Conservation (phyloP, 192 early-diverging fungal genomes). For the Funneliformis geosporum region DNA sequence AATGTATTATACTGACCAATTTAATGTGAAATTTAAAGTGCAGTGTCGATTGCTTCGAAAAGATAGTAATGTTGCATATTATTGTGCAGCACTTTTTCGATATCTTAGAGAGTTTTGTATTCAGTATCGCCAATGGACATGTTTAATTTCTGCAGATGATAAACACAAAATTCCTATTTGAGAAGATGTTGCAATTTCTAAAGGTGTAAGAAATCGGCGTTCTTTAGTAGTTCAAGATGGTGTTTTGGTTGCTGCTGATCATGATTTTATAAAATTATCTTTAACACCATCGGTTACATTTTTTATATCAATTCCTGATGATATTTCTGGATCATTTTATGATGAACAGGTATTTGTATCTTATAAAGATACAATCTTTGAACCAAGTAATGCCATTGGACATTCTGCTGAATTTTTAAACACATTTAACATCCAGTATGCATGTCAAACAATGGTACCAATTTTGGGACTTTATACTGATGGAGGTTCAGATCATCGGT, state of each 20-base stretch:
- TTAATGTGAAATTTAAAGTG: too few species aligned
- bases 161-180: too few species aligned
- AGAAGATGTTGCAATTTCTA: too few species aligned
- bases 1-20: too few species aligned
- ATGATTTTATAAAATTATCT: background rate
- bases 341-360: background rate
- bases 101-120: too few species aligned
- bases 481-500: background rate
- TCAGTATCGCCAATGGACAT: too few species aligned
- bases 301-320: background rate
- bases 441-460: background rate
- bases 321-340: slow-evolving; percentile 3
- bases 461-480: slow-evolving; percentile 1
- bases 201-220: too few species aligned
- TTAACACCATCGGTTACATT: background rate
- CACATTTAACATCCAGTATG: background rate
- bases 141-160: too few species aligned
- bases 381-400: background rate
- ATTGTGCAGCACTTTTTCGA: too few species aligned
- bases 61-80: too few species aligned
- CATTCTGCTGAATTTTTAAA: slow-evolving; percentile 5
- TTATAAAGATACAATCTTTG: background rate
- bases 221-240: background rate
- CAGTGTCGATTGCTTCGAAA: too few species aligned
- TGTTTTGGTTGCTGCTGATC: background rate